Evolutionary conservation across 2,329 filamentous ascomycete species (phyloP), one percentile per base, ranked within the genome.

Genomic region (Apiospora koreana): DNA sequence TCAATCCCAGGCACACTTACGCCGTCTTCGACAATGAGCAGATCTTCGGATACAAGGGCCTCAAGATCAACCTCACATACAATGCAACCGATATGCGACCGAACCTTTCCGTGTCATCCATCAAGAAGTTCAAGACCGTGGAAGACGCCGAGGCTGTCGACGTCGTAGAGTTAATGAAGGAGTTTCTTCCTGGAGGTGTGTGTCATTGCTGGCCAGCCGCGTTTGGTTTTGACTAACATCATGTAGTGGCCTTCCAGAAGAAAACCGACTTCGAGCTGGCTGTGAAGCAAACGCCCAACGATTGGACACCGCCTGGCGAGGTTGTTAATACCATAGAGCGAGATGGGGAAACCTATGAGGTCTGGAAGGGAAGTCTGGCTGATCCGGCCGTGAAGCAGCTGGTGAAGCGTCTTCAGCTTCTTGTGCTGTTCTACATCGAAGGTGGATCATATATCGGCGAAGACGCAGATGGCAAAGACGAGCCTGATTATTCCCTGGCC

Each of bases 1-100:
- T 99, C 81, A 87, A 93, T 72, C 97, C 96, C 0, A 88, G 89
- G 77, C 97, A 95, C 80, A 98, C 95, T 23, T 97, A 98, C 81
- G 86, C 94, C 1, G 92, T 99, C 73, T 98, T 98, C 75, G 92
- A 98, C n/a, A 92, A 96, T 10, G 94, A 99, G 81, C 88, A 87
- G 41, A 95, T 98, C 73, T 95, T 97, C 76, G 95, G 95, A 46
- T 97, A 98, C 85, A 91, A 94, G 79, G 90, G 90, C 69, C 87
- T 97, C 69, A 89, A 90, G 73, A 91, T 98, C 78, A 88, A 89
- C 73, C 83, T 98, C 69, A 89, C 89, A 72, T 91, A 86, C 75
- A 84, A 89, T 78, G 87, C 88, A 21, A 87, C 85, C 79, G 93
- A 98, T 79, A 90, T 98, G 83, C 90, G 91, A 74, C 94, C 95